A percentile compares a stretch with the other conserved stretches of the same genome.
Conservation (phyloP, 2,329 filamentous ascomycete species). For the Pleomassaria siparia region DNA sequence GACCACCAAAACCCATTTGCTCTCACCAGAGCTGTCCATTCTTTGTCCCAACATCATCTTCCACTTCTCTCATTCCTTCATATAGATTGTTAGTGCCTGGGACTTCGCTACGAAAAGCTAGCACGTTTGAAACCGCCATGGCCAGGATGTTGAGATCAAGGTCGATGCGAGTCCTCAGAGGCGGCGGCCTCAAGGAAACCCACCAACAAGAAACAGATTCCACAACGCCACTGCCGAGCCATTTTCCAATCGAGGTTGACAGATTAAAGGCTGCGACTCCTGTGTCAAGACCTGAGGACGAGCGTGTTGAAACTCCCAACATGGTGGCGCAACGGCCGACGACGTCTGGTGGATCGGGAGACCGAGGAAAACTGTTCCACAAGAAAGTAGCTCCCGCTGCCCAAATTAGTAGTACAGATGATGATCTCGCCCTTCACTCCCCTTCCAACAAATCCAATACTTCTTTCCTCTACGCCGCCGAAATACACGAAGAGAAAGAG, state of each 20-base stretch:
- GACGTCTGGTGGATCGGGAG: constrained; percentile 37
- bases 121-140: constrained; percentile 42
- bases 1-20: constrained; percentile 24
- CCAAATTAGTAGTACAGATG: constrained; percentile 9
- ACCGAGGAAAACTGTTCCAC: constrained; percentile 38
- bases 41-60: constrained; percentile 28
- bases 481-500: constrained; percentile 28
- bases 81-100: constrained; percentile 28
- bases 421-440: constrained; percentile 29
- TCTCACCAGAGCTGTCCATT: constrained; percentile 45
- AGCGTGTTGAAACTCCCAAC: constrained; percentile 31
- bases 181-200: constrained; percentile 31
- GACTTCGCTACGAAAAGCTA: constrained; percentile 28
- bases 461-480: constrained; percentile 33
- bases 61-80: constrained; percentile 23
- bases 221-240: constrained; percentile 24
- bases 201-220: constrained; percentile 27
- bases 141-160: constrained; percentile 42
- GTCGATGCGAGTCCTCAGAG: constrained; percentile 40
- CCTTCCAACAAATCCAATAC: constrained; percentile 33
- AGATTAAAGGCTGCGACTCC: constrained; percentile 33
- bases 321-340: constrained; percentile 30
- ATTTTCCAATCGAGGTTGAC: constrained; percentile 28
- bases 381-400: constrained; percentile 34
- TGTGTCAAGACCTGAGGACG: constrained; percentile 26